A percentile compares a stretch with the other conserved stretches of the same genome.
phyloP scores from a whole-genome alignment of 345 rosid genomes.

The Brassica juncea region DNA sequence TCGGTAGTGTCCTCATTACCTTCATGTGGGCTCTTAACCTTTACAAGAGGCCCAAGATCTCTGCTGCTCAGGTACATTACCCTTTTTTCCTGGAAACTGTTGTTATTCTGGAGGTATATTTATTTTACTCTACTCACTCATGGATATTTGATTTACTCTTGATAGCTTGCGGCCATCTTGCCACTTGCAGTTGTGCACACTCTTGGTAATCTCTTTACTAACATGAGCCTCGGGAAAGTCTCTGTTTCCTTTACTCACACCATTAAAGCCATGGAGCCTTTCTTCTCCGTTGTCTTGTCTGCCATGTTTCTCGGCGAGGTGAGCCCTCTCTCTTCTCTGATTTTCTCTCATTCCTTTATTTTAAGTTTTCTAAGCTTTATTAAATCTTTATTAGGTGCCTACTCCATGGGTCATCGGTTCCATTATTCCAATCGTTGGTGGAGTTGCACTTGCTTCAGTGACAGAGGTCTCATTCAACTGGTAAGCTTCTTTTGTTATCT shows the following conservation, averaged over 20 bases:
- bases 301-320: constrained; percentile 98
- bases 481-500: constrained; percentile 38
- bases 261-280: constrained; percentile 98
- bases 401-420: constrained; percentile 88
- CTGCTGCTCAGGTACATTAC: constrained; percentile 71
- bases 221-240: constrained; percentile 98
- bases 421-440: constrained; percentile 89
- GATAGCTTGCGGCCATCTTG: constrained; percentile 76
- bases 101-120: not conserved
- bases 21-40: constrained; percentile 84
- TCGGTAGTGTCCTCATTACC: constrained; percentile 70
- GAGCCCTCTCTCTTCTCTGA: constrained; percentile 9
- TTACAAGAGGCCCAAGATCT: constrained; percentile 76
- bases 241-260: constrained; percentile 99
- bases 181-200: constrained; percentile 91
- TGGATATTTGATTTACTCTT: constrained; percentile 12
- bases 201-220: constrained; percentile 89
- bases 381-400: constrained; percentile 51
- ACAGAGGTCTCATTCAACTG: constrained; percentile 96
- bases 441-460: constrained; percentile 91
- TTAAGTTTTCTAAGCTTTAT: no score
- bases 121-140: constrained; percentile 20
- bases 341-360: not conserved
- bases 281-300: constrained; percentile 91
- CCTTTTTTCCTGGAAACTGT: not conserved